Conservation (phyloP, 257 asterid species). For the Solanum dulcamara region DNA sequence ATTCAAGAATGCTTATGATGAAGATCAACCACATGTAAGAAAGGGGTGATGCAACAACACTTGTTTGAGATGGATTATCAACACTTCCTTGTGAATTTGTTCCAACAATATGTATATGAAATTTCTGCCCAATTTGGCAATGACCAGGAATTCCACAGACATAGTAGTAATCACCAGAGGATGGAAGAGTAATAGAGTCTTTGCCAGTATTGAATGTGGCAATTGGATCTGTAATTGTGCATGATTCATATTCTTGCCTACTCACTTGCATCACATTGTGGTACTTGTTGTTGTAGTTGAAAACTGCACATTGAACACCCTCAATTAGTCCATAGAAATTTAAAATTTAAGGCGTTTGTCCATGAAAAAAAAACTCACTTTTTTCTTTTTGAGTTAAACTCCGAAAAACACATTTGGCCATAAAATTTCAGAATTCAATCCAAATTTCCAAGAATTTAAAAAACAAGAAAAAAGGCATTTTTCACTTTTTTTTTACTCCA, state of each 20-base stretch:
- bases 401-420: too few relatives aligned
- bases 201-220: neutral
- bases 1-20: neutral
- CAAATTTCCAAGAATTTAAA: too few relatives aligned
- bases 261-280: constrained; percentile 8
- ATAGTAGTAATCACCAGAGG: neutral
- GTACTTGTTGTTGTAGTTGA: neutral
- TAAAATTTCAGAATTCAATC: too few relatives aligned
- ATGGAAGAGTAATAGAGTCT: neutral
- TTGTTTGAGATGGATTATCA: neutral
- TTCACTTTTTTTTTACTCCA: neutral
- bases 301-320: neutral
- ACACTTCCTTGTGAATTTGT: neutral
- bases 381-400: too few relatives aligned
- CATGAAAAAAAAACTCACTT: too few relatives aligned
- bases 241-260: neutral
- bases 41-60: neutral
- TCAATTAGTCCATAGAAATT: neutral
- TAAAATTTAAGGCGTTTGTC: too few relatives aligned
- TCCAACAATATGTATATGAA: neutral
- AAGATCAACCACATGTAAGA: neutral
- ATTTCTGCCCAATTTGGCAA: constrained; percentile 1
- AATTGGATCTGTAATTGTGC: neutral
- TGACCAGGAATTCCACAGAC: neutral
- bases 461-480: too few relatives aligned